These are phyloP conservation scores for Tremellales sp. DNA, from an alignment of 1,284 basidiomycete species.

Conservation along the genomic window DNA sequence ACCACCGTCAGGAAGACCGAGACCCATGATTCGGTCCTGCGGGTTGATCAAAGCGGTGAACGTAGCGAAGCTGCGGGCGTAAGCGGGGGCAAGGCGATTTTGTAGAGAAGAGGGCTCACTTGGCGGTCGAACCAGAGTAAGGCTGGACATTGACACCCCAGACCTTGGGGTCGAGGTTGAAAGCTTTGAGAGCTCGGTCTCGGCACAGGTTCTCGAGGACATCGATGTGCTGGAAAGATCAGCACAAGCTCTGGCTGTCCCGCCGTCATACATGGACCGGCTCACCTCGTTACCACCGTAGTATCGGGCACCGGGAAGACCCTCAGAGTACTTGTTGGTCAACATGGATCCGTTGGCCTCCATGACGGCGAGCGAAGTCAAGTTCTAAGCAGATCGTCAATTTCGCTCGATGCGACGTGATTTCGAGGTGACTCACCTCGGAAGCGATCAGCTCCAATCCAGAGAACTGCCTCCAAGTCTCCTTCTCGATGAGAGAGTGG, in stretches of 20 bases:
- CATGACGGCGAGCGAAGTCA: constrained; percentile 91
- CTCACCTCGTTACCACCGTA: constrained; percentile 86
- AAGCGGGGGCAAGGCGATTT: not conserved
- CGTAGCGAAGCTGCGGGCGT: constrained; percentile 77
- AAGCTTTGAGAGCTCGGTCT: constrained; percentile 91
- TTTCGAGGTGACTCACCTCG: constrained; percentile 48
- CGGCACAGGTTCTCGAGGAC: constrained; percentile 93
- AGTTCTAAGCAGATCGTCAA: constrained; percentile 62
- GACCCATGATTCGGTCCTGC: constrained; percentile 98
- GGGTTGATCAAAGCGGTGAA: constrained; percentile 96
- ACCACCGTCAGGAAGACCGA: constrained; percentile 96
- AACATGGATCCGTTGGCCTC: constrained; percentile 98
- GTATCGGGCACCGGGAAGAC: constrained; percentile 91
- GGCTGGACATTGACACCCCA: constrained; percentile 99
- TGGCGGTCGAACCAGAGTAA: constrained; percentile 91
- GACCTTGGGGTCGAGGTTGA: constrained; percentile 81
- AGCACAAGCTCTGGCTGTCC: not conserved
- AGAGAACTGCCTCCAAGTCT: constrained; percentile 97
- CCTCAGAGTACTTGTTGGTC: constrained; percentile 98
- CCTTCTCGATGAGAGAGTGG: constrained; percentile 96
- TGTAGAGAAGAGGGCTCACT: constrained; percentile 54
- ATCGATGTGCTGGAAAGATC: constrained; percentile 69
- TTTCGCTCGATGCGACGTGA: not conserved
- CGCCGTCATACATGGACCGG: not conserved
- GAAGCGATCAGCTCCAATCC: constrained; percentile 67